phyloP scores from a whole-genome alignment of 2,329 filamentous ascomycete genomes.

The Hirsutella thompsonii region DNA sequence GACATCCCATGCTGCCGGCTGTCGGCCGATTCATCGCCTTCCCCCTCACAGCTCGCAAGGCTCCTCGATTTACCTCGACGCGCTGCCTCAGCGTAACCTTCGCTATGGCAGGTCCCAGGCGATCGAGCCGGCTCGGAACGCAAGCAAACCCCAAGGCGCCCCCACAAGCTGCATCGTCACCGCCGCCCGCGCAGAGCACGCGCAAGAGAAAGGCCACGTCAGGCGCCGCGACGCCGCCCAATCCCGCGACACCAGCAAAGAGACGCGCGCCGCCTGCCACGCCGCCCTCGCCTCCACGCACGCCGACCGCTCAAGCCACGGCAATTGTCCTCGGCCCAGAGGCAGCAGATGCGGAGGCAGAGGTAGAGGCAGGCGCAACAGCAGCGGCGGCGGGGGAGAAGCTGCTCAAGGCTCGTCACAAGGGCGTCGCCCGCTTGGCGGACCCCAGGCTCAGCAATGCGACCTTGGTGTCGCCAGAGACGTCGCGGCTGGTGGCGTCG shows the following conservation, averaged over 20 bases:
- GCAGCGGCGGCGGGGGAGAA: conserved; percentile 5
- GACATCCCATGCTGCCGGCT: too few relatives aligned
- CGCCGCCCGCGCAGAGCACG: conserved; percentile 9
- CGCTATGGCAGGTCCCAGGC: conserved; percentile 20
- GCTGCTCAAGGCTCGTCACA: conserved; percentile 24
- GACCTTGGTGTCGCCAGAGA: conserved; percentile 56
- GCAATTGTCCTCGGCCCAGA: conserved; percentile 20
- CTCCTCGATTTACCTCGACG: not conserved
- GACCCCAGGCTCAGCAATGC: conserved; percentile 56
- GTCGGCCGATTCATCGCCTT: not conserved
- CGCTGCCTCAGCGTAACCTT: conserved; percentile 1
- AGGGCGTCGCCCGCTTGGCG: conserved; percentile 40
- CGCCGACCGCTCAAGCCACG: conserved; percentile 33
- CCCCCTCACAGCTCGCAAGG: not conserved
- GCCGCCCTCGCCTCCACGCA: conserved; percentile 21
- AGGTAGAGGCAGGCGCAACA: too few relatives aligned
- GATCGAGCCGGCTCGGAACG: conserved; percentile 28
- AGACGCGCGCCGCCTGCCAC: conserved; percentile 13
- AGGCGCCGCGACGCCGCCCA: conserved; percentile 9
- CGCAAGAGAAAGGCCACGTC: conserved; percentile 22
- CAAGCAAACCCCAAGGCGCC: conserved; percentile 8
- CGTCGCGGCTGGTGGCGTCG: conserved; percentile 47
- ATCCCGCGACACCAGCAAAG: conserved; percentile 18
- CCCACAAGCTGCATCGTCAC: conserved; percentile 3
- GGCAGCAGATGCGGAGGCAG: conserved; percentile 4